Evolutionary conservation across 2,329 filamentous ascomycete genomes (phyloP), one percentile per base, ranked within the genome.

Genomic region (Fusarium floridanum): DNA sequence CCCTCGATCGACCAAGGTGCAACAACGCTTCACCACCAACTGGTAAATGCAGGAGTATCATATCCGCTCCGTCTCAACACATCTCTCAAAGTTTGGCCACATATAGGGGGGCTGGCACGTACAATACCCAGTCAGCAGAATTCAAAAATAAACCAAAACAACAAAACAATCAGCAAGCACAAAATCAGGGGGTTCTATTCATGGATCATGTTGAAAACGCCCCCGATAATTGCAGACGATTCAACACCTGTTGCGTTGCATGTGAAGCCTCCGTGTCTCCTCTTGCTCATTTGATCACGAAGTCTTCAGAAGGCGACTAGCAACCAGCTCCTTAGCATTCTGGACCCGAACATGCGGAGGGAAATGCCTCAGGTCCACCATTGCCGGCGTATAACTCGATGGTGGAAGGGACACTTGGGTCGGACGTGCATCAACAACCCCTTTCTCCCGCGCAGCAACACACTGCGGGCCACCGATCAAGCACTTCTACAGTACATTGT

Each of bases 281-380:
- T 64, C 61, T 55, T 36, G n/a, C 61, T 39, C 22, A 29, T 22
- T 39, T 59, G 56, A 53, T 63, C 45, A 53, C 45, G 12, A 63
- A 53, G 43, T 41, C 43, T 53, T 34, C 14, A 55, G 41, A 20
- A 61, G 37, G 27, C 27, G 8, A 32, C 27, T 45, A 48, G 59
- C 39, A 45, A 41, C 27, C 39, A 50, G 36, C 39, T 43, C 71
- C 24, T 45, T 27, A 12, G 41, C 60, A 50, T 62, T 22, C 61
- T 64, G 24, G 22, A 50, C 61, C 50, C 67, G 56, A 76, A 70
- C 72, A 79, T 79, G 77, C 70, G 73, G 78, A 80, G 79, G 70
- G 80, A 81, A 81, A 81, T 81, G 77, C 80, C 80, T 81, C 80
- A 81, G 75, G 67, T 73, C 78, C 78, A 77, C 76, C 63, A 68